Evolutionary conservation across 1,284 basidiomycete genomes (phyloP), one percentile per base, ranked within the genome.

Genomic region (Caloboletus firmus): DNA sequence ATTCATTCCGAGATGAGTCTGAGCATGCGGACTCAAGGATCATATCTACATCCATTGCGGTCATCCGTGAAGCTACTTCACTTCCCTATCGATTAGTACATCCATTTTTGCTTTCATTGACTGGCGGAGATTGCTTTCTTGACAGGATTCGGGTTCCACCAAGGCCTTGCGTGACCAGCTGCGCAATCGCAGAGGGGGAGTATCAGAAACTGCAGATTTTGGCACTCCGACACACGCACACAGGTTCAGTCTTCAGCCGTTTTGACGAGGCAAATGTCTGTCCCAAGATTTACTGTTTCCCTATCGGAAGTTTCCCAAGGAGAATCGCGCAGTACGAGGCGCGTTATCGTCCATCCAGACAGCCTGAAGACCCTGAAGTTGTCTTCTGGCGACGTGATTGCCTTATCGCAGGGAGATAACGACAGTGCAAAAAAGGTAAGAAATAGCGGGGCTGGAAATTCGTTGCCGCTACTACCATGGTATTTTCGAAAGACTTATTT

Each of bases 311-410:
- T 62, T 34, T 62, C 65, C 51, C 79, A 79, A 45, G 64, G 70
- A 28, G 67, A 71, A 53, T 74, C 75, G 60, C 84, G 84, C 62
- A 77, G 80, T 49, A 75, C 76, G 32, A 79, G 82, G 63, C 86
- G 89, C 58, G 71, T 93, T 66, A 72, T 85, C 62, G 69, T 92
- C 62, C 84, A 86, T 60, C 73, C 80, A 45, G 88, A 90, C 50
- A 65, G 79, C 42, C 69, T 93, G 45, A 89, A 86, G 64, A 66
- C 75, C 28, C 68, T 78, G 31, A 89, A 83, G 70, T 64, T 89
- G 10, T 81, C 76, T 51, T 86, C 89, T 30, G 89, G 89, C 15
- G 89, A 93, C 68, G 75, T 85, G 15, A 68, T 92, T 47, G 82
- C 81, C 48, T 64, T 93, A 63, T 73, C 74, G 36, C 73, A 70